Percentiles rank a stretch among this genome's conserved stretches.
Conservation (phyloP, 2,329 filamentous ascomycete genomes). For the Beauveria sp. region DNA sequence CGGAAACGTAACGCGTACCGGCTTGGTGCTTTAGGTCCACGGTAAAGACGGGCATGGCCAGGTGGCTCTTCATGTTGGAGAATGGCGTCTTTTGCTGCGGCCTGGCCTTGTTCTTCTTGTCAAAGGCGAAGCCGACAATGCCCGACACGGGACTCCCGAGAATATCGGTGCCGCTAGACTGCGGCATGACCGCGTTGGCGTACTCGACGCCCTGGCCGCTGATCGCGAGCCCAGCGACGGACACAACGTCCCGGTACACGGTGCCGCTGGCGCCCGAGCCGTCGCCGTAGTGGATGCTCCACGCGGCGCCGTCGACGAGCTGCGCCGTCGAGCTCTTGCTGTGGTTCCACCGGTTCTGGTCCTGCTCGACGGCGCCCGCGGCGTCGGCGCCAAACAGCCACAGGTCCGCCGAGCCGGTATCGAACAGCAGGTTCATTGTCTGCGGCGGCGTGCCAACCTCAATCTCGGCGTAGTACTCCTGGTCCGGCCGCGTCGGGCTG, state of each 20-base stretch:
- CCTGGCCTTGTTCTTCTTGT: conserved; percentile 32
- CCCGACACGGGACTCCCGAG: conserved; percentile 23
- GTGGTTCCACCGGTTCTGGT: conserved; percentile 33
- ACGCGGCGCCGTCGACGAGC: conserved; percentile 27
- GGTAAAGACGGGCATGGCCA: conserved; percentile 49
- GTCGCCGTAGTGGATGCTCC: conserved; percentile 38
- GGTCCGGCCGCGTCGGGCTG: background rate
- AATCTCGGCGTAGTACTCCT: conserved; percentile 4
- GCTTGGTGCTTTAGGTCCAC: conserved; percentile 53
- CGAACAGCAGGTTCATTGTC: conserved; percentile 32
- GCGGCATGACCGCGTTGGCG: conserved; percentile 30
- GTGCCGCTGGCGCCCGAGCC: conserved; percentile 32
- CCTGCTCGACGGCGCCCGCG: conserved; percentile 18
- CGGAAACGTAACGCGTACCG: conserved; percentile 12
- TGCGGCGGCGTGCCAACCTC: conserved; percentile 26
- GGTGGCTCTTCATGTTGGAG: conserved; percentile 21
- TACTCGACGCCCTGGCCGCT: conserved; percentile 35
- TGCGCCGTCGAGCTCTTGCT: conserved; percentile 30
- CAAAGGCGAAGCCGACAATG: conserved; percentile 28
- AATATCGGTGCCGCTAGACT: conserved; percentile 38
- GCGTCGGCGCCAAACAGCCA: conserved; percentile 29
- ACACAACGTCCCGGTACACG: conserved; percentile 36
- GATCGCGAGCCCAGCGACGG: conserved; percentile 34
- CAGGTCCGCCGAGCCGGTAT: conserved; percentile 36
- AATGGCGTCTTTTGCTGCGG: conserved; percentile 39